These are phyloP conservation scores for Gynandropsis gynandra DNA, from an alignment of 345 rosid genomes.

Conservation along the genomic window DNA sequence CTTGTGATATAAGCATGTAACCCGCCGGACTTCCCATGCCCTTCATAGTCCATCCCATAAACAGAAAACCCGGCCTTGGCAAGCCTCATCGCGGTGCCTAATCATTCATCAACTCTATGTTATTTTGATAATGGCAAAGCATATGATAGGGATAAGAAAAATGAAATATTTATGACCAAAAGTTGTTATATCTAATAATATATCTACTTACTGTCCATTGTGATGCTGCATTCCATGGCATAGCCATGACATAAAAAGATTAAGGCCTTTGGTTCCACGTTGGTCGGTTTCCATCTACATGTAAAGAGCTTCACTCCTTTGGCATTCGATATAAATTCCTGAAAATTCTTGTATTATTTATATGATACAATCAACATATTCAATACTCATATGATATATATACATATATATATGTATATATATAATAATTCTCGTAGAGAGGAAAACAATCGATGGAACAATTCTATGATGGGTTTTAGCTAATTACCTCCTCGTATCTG, in stretches of 20 bases:
- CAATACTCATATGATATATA: too few species aligned
- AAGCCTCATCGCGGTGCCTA: slow-evolving; percentile 64
- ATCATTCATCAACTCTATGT: neutral
- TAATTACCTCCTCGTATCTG: neutral
- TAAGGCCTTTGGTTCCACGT: slow-evolving; percentile 57
- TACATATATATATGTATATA: too few species aligned
- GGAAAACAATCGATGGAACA: too few species aligned
- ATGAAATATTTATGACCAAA: neutral
- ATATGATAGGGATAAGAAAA: too few species aligned
- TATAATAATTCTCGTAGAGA: too few species aligned
- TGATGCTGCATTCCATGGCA: slow-evolving; percentile 82
- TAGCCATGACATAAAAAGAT: slow-evolving; percentile 88
- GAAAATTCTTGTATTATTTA: neutral
- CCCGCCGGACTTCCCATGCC: slow-evolving; percentile 86
- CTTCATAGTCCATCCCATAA: slow-evolving; percentile 83
- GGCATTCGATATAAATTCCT: slow-evolving; percentile 51
- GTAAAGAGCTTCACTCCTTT: slow-evolving; percentile 70
- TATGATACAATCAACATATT: neutral
- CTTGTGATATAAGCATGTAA: slow-evolving; percentile 37
- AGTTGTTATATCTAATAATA: neutral
- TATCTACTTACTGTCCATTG: slow-evolving; percentile 58
- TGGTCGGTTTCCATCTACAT: slow-evolving; percentile 62
- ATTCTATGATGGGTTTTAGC: neutral
- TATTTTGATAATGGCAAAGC: too few species aligned
- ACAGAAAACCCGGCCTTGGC: slow-evolving; percentile 65